These are phyloP conservation scores for Tetrapisispora nanseiensis DNA, from an alignment of 805 yeast genomes.

Conservation along the genomic window DNA sequence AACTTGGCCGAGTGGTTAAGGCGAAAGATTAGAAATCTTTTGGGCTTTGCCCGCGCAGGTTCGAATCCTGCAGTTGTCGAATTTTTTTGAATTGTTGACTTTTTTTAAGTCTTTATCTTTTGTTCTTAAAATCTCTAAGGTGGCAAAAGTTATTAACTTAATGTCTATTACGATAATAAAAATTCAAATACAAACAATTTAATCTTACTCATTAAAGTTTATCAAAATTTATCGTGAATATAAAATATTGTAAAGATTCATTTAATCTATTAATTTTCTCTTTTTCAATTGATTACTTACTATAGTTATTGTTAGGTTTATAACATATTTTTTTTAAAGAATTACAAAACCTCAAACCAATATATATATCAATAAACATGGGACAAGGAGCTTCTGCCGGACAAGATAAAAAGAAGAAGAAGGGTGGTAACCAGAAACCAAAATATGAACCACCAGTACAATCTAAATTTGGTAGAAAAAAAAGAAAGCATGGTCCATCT, in stretches of 20 bases:
- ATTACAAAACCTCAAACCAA: background rate
- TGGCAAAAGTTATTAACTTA: background rate
- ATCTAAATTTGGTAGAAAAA: conserved; percentile 84
- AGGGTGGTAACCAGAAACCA: conserved; percentile 76
- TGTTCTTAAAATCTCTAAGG: background rate
- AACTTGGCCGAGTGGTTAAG: conserved; percentile 54
- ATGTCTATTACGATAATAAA: background rate
- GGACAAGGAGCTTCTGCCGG: conserved; percentile 32
- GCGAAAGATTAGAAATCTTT: conserved; percentile 49
- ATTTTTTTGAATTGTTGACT: conserved; percentile 23
- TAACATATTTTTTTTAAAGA: too few species aligned
- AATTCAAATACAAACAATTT: too few species aligned
- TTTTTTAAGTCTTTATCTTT: background rate
- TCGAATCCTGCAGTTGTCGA: conserved; percentile 62
- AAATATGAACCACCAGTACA: conserved; percentile 98
- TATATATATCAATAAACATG: conserved; percentile 10
- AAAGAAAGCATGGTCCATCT: conserved; percentile 82
- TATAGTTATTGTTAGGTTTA: too few species aligned
- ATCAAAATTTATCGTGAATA: too few species aligned
- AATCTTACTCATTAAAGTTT: too few species aligned
- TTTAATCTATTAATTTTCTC: too few species aligned
- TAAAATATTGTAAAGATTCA: too few species aligned
- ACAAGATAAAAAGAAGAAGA: conserved; percentile 38
- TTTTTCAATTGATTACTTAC: too few species aligned
- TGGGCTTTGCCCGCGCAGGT: conserved; percentile 48